phyloP scores from a whole-genome alignment of 164 flowering plant genomes.

The Tetracentron sinense region DNA sequence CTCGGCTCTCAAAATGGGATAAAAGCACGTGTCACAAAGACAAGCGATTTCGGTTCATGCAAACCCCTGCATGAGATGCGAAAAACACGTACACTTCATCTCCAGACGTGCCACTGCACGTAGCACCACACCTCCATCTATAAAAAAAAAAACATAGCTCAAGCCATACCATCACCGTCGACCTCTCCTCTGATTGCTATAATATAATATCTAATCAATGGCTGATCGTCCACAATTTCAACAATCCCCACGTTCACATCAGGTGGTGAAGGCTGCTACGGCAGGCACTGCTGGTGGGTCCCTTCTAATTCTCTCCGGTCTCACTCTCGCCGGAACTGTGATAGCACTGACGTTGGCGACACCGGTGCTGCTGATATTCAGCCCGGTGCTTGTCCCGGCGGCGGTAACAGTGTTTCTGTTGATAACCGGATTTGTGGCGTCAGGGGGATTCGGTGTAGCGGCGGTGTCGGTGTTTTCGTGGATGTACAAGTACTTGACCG shows the following conservation, averaged over 20 bases:
- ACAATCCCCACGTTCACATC: background rate
- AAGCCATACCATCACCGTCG: too few species aligned
- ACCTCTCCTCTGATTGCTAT: too few species aligned
- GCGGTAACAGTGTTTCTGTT: slow-evolving; percentile 15
- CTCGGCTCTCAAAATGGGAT: too few species aligned
- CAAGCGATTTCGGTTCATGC: too few species aligned
- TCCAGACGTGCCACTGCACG: too few species aligned
- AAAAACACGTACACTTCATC: too few species aligned
- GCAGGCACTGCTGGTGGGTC: slow-evolving; percentile 23
- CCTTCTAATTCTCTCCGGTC: slow-evolving; percentile 22
- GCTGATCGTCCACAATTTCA: slow-evolving; percentile 3
- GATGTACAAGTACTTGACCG: slow-evolving; percentile 20
- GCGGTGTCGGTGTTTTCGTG: slow-evolving; percentile 19
- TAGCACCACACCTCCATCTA: too few species aligned
- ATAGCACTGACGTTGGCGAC: slow-evolving; percentile 20
- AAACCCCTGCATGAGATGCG: too few species aligned
- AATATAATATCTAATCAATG: background rate
- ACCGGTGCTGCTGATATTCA: slow-evolving; percentile 25
- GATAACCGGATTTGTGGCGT: slow-evolving; percentile 18
- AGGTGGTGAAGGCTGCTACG: slow-evolving; percentile 20
- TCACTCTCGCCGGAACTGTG: slow-evolving; percentile 22
- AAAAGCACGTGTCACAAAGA: too few species aligned
- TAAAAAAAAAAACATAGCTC: too few species aligned
- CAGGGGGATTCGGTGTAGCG: slow-evolving; percentile 22
- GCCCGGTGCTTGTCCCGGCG: slow-evolving; percentile 28